A percentile compares a stretch with the other conserved stretches of the same genome.
These are phyloP conservation scores for Gremmenia infestans DNA, from an alignment of 2,329 filamentous ascomycete species.

Conservation along the genomic window DNA sequence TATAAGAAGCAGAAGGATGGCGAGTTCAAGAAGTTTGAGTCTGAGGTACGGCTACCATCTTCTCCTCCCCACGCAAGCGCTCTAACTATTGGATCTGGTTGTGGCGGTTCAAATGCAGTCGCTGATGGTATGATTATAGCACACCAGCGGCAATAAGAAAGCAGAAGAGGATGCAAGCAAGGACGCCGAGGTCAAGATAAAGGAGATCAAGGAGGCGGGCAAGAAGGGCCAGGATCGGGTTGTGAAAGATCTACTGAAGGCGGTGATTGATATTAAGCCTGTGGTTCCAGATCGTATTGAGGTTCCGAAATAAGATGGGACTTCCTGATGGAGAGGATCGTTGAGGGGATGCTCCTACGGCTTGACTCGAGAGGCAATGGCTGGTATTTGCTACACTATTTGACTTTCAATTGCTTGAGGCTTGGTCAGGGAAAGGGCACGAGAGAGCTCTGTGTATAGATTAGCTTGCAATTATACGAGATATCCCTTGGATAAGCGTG, in stretches of 20 bases:
- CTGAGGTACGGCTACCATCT: slow-evolving; percentile 43
- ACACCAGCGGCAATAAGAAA: slow-evolving; percentile 84
- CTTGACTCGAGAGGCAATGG: not conserved
- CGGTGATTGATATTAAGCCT: slow-evolving; percentile 81
- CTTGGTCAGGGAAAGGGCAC: not conserved
- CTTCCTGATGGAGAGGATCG: not conserved
- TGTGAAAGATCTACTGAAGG: slow-evolving; percentile 74
- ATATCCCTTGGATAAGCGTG: slow-evolving; percentile 12
- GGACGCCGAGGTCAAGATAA: slow-evolving; percentile 75
- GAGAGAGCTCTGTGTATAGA: slow-evolving; percentile 23
- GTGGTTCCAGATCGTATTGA: slow-evolving; percentile 46
- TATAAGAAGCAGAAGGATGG: slow-evolving; percentile 87
- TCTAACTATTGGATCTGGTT: not conserved
- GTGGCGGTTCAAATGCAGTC: not conserved
- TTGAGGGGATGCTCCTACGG: not conserved
- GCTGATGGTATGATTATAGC: slow-evolving; percentile 49
- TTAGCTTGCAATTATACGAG: slow-evolving; percentile 22
- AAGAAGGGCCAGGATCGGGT: slow-evolving; percentile 76
- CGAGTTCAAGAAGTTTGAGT: slow-evolving; percentile 92
- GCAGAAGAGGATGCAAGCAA: slow-evolving; percentile 74
- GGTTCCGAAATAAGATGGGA: slow-evolving; percentile 25
- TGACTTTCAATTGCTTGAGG: not conserved
- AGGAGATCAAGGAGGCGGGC: slow-evolving; percentile 75
- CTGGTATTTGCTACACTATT: not conserved
- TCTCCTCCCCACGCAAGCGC: not conserved